Percentiles rank a stretch among this genome's conserved stretches.
These are phyloP conservation scores for Didymella exigua DNA, from an alignment of 2,329 filamentous ascomycete genomes.

Conservation along the genomic window DNA sequence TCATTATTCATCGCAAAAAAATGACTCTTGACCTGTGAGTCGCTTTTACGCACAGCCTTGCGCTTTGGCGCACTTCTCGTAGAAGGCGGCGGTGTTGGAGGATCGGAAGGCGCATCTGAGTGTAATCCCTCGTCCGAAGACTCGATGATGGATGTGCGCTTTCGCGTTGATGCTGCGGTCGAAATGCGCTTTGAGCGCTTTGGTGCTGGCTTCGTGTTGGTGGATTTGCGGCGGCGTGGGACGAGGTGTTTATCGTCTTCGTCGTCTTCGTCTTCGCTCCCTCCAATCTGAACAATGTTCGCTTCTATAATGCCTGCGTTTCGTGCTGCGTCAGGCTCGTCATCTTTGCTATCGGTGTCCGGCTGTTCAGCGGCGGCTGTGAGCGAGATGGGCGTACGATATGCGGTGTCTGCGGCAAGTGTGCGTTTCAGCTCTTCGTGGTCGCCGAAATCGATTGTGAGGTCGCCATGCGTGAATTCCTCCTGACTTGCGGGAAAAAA, in stretches of 20 bases:
- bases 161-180: slow-evolving; percentile 9
- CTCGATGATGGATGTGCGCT: slow-evolving; percentile 14
- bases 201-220: not conserved
- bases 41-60: slow-evolving; percentile 35
- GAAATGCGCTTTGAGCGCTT: slow-evolving; percentile 12
- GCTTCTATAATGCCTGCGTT: not conserved
- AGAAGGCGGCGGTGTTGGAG: slow-evolving; percentile 10
- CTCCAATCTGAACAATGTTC: slow-evolving; percentile 27
- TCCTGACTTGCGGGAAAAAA: slow-evolving; percentile 49
- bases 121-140: slow-evolving; percentile 20
- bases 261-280: slow-evolving; percentile 35
- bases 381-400: slow-evolving; percentile 46
- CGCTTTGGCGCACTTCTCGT: slow-evolving; percentile 32
- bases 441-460: slow-evolving; percentile 44
- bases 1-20: slow-evolving; percentile 41
- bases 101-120: slow-evolving; percentile 14
- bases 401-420: slow-evolving; percentile 16
- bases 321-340: not conserved
- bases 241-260: slow-evolving; percentile 12
- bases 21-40: slow-evolving; percentile 41
- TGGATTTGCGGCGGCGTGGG: slow-evolving; percentile 20
- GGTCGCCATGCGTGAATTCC: slow-evolving; percentile 36
- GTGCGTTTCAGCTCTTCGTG: slow-evolving; percentile 7
- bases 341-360: not conserved
- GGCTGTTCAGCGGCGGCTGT: slow-evolving; percentile 37